Evolutionary conservation across 352 stramenopile genomes (phyloP).

Genomic region (Pseudoperonospora humuli): DNA sequence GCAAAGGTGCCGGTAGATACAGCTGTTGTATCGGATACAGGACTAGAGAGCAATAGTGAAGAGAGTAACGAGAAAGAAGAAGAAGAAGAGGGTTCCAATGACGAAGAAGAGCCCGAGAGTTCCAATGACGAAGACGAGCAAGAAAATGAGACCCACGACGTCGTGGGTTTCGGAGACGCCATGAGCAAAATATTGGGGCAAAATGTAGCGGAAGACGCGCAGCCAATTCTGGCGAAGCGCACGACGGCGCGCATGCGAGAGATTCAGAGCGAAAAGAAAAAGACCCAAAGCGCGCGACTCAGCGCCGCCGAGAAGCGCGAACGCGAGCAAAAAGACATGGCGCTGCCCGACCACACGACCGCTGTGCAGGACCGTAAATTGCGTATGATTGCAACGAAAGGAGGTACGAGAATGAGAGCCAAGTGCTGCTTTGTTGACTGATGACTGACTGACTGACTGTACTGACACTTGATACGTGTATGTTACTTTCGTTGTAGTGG

Average conservation of each 20-base stretch:
- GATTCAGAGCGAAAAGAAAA: slow-evolving; percentile 68
- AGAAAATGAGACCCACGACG: slow-evolving; percentile 39
- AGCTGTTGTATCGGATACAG: too few species aligned
- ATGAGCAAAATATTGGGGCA: slow-evolving; percentile 84
- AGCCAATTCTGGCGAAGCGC: slow-evolving; percentile 78
- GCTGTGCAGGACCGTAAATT: slow-evolving; percentile 56
- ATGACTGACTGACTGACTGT: not conserved
- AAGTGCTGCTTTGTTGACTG: not conserved
- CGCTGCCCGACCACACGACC: slow-evolving; percentile 51
- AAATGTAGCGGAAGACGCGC: slow-evolving; percentile 53
- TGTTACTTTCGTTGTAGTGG: slow-evolving; percentile 30
- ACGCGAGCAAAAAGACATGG: slow-evolving; percentile 74
- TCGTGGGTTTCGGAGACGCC: slow-evolving; percentile 75
- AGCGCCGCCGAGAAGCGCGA: slow-evolving; percentile 67
- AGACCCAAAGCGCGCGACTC: slow-evolving; percentile 54
- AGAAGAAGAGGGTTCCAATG: slow-evolving; percentile 13
- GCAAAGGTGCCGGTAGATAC: too few species aligned
- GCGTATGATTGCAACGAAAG: slow-evolving; percentile 78
- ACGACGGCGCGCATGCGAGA: slow-evolving; percentile 78
- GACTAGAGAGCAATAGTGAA: too few species aligned
- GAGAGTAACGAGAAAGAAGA: slow-evolving; percentile 6
- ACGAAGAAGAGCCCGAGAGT: slow-evolving; percentile 14
- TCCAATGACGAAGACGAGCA: slow-evolving; percentile 22
- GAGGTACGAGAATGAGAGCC: slow-evolving; percentile 24
- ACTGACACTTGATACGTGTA: not conserved